Base-by-base conservation (phyloP, 345 rosid genomes). In the Lumnitzera racemosa region DNA sequence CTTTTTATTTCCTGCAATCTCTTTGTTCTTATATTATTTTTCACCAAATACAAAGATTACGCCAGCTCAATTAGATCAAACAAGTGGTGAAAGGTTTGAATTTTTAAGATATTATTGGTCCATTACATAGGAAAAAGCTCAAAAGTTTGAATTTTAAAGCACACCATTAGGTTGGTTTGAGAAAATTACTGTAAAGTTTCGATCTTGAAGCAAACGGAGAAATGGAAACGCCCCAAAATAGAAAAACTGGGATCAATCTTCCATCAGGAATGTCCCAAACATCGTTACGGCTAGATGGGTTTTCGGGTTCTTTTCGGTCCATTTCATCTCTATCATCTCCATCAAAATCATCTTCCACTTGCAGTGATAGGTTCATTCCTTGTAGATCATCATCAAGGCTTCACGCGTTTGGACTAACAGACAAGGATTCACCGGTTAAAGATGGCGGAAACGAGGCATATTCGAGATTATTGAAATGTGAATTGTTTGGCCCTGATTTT, bases 341-440 rank as follows among this genome's bases (percentile, higher is more conserved):
- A 0, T 86, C 96, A 0, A 88, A 88, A 48, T 57, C 80, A 17
- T 72, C 82, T 16, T 79, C 96, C 0, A 67, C 80, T 43, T 87
- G 96, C 65, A 86, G 99, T 62, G 99, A 94, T 58, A 71, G 97
- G 73, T 94, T 94, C 78, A 94, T 90, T 56, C 99, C 97, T 0
- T 90, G 99, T 72, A 80, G 97, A 88, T 94, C 99, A 23, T 81
- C 97, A 2, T 94, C 99, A 2, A 78, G 99, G 62, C 81, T 94
- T 29, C 88, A 90, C 76, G 78, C 95, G 15, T 94, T 87, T 56
- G 97, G 94, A 75, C 82, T 94, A 2, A 68, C 69, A 7, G 99
- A 94, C 11, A 90, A 80, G 69, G 86, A 64, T 16, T 73, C 96
- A 0, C 97, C 97, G 5, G 86, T 76, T 36, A 94, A 94, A 76